Base-by-base conservation (phyloP, 345 rosid genomes). In the Psidium guajava region DNA sequence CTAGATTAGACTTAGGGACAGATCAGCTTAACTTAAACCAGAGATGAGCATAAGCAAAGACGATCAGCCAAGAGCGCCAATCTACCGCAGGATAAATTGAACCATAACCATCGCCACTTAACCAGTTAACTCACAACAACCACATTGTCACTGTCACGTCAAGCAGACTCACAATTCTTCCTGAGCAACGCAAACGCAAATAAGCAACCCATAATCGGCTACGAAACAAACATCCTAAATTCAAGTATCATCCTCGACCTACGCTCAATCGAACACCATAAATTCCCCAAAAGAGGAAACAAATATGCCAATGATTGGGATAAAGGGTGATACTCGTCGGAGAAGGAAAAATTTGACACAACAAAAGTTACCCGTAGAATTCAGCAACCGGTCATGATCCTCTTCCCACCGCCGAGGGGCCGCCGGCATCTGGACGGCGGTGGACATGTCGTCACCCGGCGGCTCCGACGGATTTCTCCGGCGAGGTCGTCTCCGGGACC, bases 371-470 rank as follows among this genome's bases (percentile, higher is more conserved):
- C 80, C 80, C 80, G 3, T 36, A 36, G 80, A 69, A 69, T 1
- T 69, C 80, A 36, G 80, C 24, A 69, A 69, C 77, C 25, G 47
- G 2, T 83, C 84, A 20, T 83, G 61, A 12, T 55, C 84, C 36
- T 53, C 49, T 12, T 83, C 84, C 50, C 84, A 57, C 84, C 74
- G 73, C 73, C 47, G 82, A 36, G 61, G 50, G 28, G 49, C 49
- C 24, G 57, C 64, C 47, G 86, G 86, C 81, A 84, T 69, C 49
- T 80, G 27, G 54, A 84, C 86, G 42, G 88, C 40, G 61, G 86
- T 55, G 55, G 94, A 85, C 92, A 90, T 91, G 54, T 84, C 88
- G 83, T 59, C 50, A 8, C 85, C 86, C 20, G 83, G 86, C 20
- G 86, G 87, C 69, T 64, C 75, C 85, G 77, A 54, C 15, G 82